phyloP scores from a whole-genome alignment of 371 early-diverging fungal species.

The Smittium culicis region DNA sequence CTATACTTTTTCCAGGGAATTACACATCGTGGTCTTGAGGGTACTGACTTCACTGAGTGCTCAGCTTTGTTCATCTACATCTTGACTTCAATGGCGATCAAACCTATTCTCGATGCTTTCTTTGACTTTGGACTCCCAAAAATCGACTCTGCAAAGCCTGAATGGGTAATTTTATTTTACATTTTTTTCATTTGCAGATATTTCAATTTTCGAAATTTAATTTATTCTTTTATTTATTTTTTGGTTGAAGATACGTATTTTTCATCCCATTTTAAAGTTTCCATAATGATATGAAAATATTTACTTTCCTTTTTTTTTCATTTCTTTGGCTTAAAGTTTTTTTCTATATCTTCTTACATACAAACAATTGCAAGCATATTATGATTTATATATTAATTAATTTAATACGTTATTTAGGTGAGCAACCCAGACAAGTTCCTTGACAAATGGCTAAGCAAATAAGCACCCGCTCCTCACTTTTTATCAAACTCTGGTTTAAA shows the following conservation, averaged over 20 bases:
- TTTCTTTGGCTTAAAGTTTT: no score
- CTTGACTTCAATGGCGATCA: slow-evolving; percentile 5
- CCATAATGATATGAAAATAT: no score
- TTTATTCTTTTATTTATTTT: neutral
- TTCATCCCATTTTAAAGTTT: neutral
- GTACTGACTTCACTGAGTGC: slow-evolving; percentile 10
- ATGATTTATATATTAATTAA: no score
- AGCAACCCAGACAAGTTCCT: neutral
- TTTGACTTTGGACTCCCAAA: slow-evolving; percentile 10
- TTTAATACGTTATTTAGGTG: neutral
- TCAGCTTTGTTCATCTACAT: slow-evolving; percentile 11
- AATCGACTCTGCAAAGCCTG: neutral
- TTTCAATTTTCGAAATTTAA: neutral
- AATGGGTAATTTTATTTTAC: slow-evolving; percentile 9
- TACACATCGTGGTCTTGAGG: slow-evolving; percentile 14
- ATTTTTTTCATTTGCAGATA: neutral
- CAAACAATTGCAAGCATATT: no score
- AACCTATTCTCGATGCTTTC: slow-evolving; percentile 4
- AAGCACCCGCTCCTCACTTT: neutral
- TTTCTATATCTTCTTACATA: no score
- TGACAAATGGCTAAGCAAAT: slow-evolving; percentile 1
- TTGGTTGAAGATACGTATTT: neutral
- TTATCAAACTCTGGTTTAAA: no score
- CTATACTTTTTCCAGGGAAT: slow-evolving; percentile 10
- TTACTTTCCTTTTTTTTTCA: no score